Base-by-base conservation (phyloP, 208 protist species). In the Crithidia brevicula region DNA sequence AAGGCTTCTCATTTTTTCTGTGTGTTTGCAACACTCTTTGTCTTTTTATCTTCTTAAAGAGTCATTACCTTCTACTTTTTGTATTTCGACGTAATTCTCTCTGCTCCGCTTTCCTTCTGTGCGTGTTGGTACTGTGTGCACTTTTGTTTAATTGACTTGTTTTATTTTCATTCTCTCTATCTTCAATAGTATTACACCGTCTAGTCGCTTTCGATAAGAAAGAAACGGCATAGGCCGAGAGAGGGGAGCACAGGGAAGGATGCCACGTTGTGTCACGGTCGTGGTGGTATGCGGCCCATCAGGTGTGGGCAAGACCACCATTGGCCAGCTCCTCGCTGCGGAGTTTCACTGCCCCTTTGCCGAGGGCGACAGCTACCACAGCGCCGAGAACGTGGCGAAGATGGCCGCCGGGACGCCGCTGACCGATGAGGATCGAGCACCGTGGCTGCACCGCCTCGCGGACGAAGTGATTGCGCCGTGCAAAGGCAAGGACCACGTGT, bases 361-460 rank as follows among this genome's bases (percentile, higher is more conserved):
- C 15, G 87, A 96, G 45, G 89, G 81, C 7, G 92, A 96, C 33
- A 74, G 88, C 33, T 93, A 83, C 51, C 89, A 95, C 74, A 77
- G 70, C 20, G 64, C 34, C 4, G 72, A 27, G 15, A 94, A 87
- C 38, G 64, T 81, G 15, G 50, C 49, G 18, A 95, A 95, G 63
- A 95, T 95, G 89, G 28, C 36, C 11, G 27, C 61, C 8, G 89
- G 89, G 27, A 74, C 70, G n/a, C 83, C 89, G 15, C 79, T 96
- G 40, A 83, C 56, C 2, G 89, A 96, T 57, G 77, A 72, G 4
- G 91, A 96, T 59, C 75, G 91, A 18, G 10, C n/a, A 25, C 91
- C 89, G 30, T 96, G 91, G 89, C 74, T 96, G 11, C 38, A 31
- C 3, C 66, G 58, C 23, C 66, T 94, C 22, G 73, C 65, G 25